Conservation (phyloP, 441 rosid genomes). For the Daphne laureola region DNA sequence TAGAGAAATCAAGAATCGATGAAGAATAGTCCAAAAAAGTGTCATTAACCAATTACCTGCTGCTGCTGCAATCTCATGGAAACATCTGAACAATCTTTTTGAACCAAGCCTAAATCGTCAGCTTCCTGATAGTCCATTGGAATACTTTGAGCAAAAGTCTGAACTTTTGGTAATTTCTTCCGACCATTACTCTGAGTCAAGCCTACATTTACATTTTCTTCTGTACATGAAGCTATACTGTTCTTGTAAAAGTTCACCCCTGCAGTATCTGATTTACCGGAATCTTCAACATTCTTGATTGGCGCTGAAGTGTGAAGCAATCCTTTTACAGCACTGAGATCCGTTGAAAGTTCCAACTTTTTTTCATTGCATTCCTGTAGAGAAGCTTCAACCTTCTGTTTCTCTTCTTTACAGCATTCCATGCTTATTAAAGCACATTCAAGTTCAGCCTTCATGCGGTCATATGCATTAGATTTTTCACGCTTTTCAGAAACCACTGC, state of each 20-base stretch:
- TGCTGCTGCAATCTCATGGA: slow-evolving; percentile 20
- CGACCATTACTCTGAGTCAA: slow-evolving; percentile 16
- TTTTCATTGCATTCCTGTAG: slow-evolving; percentile 58
- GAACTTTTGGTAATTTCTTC: slow-evolving; percentile 5
- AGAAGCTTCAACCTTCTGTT: slow-evolving; percentile 65
- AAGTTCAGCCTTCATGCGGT: slow-evolving; percentile 86
- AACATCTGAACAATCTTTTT: slow-evolving; percentile 14
- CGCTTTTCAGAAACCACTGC: slow-evolving; percentile 54
- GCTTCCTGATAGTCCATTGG: slow-evolving; percentile 20
- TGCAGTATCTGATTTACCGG: slow-evolving; percentile 18
- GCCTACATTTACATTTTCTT: slow-evolving; percentile 10
- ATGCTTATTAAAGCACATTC: slow-evolving; percentile 94
- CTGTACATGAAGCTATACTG: slow-evolving; percentile 12
- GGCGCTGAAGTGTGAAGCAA: slow-evolving; percentile 32
- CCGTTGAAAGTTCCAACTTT: slow-evolving; percentile 45
- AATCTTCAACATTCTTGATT: slow-evolving; percentile 22
- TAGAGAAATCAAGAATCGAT: slow-evolving; percentile 2
- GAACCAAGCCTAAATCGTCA: slow-evolving; percentile 19
- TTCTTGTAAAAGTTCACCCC: slow-evolving; percentile 15
- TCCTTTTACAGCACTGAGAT: slow-evolving; percentile 47
- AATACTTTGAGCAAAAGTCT: slow-evolving; percentile 15
- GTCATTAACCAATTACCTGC: slow-evolving; percentile 28
- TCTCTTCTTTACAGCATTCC: slow-evolving; percentile 97
- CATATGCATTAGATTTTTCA: slow-evolving; percentile 66
- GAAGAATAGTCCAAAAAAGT: slow-evolving; percentile 2